phyloP scores from a whole-genome alignment of 2,329 filamentous ascomycete genomes.

The Monilinia vaccinii-corymbosi region DNA sequence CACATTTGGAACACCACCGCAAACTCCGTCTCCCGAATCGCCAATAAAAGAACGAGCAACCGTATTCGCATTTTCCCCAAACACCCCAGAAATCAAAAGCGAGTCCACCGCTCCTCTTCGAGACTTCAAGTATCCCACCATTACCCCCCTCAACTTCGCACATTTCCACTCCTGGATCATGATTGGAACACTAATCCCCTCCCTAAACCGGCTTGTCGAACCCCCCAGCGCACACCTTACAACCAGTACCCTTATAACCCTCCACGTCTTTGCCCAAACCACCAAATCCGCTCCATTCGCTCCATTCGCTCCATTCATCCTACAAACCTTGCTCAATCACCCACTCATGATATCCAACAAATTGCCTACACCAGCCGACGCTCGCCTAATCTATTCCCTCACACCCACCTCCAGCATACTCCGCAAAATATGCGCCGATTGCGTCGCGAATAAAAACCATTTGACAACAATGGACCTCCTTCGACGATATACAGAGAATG shows the following conservation, averaged over 20 bases:
- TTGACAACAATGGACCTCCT: background rate
- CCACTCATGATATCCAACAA: background rate
- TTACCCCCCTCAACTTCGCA: slow-evolving; percentile 5
- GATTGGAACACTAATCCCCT: background rate
- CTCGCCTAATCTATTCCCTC: background rate
- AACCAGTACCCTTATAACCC: background rate
- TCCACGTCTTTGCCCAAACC: background rate
- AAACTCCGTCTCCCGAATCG: background rate
- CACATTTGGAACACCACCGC: background rate
- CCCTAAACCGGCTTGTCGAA: background rate
- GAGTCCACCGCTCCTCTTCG: background rate
- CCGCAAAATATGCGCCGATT: slow-evolving; percentile 3
- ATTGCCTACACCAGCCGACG: background rate
- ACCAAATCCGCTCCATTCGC: background rate
- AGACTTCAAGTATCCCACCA: background rate
- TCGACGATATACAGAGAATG: background rate
- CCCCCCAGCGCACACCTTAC: background rate
- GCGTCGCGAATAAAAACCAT: background rate
- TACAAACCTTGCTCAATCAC: background rate
- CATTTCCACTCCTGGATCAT: slow-evolving; percentile 11
- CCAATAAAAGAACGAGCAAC: background rate
- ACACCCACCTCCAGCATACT: background rate
- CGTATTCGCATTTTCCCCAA: background rate
- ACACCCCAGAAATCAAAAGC: background rate
- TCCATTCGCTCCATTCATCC: slow-evolving; percentile 2